Conservation (phyloP, 1,284 basidiomycete genomes). For the Sanguinoderma infundibulare region DNA sequence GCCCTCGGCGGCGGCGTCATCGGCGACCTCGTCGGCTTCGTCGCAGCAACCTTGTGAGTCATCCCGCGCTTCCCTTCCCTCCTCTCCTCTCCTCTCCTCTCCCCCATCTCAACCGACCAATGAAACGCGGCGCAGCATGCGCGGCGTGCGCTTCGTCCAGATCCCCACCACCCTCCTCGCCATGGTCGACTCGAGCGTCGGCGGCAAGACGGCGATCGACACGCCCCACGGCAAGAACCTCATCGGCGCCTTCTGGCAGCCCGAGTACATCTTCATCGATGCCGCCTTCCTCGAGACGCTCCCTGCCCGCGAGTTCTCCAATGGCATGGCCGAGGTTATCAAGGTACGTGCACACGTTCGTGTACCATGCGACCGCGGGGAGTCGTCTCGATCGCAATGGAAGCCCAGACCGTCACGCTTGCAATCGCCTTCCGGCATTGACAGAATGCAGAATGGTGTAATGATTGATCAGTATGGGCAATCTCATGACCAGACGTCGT, state of each 20-base stretch:
- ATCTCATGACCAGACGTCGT: too few relatives aligned
- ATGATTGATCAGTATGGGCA: too few relatives aligned
- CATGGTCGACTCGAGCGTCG: slow-evolving; percentile 98
- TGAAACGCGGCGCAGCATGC: slow-evolving; percentile 62
- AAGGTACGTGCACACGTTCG: slow-evolving; percentile 62
- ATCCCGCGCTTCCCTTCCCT: not conserved
- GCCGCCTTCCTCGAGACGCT: slow-evolving; percentile 95
- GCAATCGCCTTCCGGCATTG: too few relatives aligned
- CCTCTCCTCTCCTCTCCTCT: not conserved
- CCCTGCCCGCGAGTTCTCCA: slow-evolving; percentile 92
- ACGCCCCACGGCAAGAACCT: slow-evolving; percentile 97
- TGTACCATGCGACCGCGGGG: too few relatives aligned
- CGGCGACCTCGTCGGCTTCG: slow-evolving; percentile 95
- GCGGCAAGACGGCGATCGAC: slow-evolving; percentile 98
- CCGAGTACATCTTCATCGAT: slow-evolving; percentile 97
- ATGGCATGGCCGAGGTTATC: slow-evolving; percentile 98
- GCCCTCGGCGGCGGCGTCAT: slow-evolving; percentile 97
- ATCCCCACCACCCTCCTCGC: slow-evolving; percentile 96
- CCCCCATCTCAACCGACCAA: too few relatives aligned
- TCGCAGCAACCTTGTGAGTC: slow-evolving; percentile 95
- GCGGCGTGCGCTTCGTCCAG: slow-evolving; percentile 91
- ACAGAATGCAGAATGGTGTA: too few relatives aligned
- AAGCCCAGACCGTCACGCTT: too few relatives aligned
- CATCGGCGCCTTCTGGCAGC: slow-evolving; percentile 99
- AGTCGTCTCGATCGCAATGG: too few relatives aligned